These are phyloP conservation scores for Trichomonascaceae sp. DNA, from an alignment of 1,139 yeast genomes.

Conservation along the genomic window DNA sequence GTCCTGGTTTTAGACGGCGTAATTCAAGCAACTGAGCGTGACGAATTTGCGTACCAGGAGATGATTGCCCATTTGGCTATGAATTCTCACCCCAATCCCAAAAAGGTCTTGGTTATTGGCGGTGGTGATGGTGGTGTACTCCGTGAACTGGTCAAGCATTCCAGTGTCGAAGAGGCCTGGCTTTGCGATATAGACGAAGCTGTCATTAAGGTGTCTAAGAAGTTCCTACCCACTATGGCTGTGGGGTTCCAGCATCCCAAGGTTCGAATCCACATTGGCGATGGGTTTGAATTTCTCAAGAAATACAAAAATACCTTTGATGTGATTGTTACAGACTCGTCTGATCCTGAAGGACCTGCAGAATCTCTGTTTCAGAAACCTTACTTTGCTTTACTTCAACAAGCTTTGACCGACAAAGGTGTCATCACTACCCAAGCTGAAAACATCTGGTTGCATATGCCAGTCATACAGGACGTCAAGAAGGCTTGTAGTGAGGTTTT, in stretches of 20 bases:
- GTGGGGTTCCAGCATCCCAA: constrained; percentile 74
- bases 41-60: constrained; percentile 91
- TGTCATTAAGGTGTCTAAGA: constrained; percentile 74
- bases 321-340: constrained; percentile 88
- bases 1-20: constrained; percentile 87
- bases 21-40: constrained; percentile 90
- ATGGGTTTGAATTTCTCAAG: constrained; percentile 84
- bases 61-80: constrained; percentile 88
- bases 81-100: constrained; percentile 87
- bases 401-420: constrained; percentile 76
- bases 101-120: constrained; percentile 83
- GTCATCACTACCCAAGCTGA: constrained; percentile 90
- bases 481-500: constrained; percentile 69
- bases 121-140: constrained; percentile 98
- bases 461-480: constrained; percentile 69
- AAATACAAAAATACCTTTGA: constrained; percentile 69
- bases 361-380: constrained; percentile 81
- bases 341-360: constrained; percentile 97
- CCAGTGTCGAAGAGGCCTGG: constrained; percentile 74
- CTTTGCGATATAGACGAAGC: constrained; percentile 90
- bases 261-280: constrained; percentile 77
- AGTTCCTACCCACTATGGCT: constrained; percentile 80
- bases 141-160: constrained; percentile 86
- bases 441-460: constrained; percentile 82
- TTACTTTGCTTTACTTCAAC: constrained; percentile 70